A percentile compares a stretch with the other conserved stretches of the same genome.
Evolutionary conservation across 2,329 filamentous ascomycete species (phyloP).

Genomic region (Arthrobotrys iridis): DNA sequence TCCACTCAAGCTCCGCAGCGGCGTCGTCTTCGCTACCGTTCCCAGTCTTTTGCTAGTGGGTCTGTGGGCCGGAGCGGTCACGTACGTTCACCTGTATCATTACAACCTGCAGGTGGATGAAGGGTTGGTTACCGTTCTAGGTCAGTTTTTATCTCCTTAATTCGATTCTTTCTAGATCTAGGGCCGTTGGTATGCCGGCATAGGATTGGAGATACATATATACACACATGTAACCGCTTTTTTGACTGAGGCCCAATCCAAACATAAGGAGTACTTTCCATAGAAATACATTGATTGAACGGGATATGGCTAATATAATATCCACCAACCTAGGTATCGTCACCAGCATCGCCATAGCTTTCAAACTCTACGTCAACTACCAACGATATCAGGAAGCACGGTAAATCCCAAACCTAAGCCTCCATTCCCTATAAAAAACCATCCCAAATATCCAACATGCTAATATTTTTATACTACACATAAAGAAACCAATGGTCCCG

Average conservation of each 20-base stretch:
- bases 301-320: constrained; percentile 6
- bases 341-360: constrained; percentile 41
- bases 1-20: constrained; percentile 44
- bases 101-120: constrained; percentile 52
- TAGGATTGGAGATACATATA: neutral
- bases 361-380: constrained; percentile 46
- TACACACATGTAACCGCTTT: too few species aligned
- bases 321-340: constrained; percentile 29
- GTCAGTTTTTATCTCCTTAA: constrained; percentile 27
- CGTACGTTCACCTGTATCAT: constrained; percentile 46
- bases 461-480: neutral
- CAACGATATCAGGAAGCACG: constrained; percentile 50
- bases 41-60: constrained; percentile 42
- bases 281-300: neutral
- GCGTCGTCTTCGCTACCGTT: constrained; percentile 39
- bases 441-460: neutral
- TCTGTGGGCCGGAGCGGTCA: constrained; percentile 42
- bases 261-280: neutral
- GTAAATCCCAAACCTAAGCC: too few species aligned
- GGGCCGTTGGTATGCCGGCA: neutral
- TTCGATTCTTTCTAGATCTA: neutral
- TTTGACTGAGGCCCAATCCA: too few species aligned
- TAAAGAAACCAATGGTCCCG: constrained; percentile 42
- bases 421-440: neutral
- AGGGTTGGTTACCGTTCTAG: constrained; percentile 37